These are phyloP conservation scores for Dryadomyces quercivorus DNA, from an alignment of 2,329 filamentous ascomycete species.

Conservation along the genomic window DNA sequence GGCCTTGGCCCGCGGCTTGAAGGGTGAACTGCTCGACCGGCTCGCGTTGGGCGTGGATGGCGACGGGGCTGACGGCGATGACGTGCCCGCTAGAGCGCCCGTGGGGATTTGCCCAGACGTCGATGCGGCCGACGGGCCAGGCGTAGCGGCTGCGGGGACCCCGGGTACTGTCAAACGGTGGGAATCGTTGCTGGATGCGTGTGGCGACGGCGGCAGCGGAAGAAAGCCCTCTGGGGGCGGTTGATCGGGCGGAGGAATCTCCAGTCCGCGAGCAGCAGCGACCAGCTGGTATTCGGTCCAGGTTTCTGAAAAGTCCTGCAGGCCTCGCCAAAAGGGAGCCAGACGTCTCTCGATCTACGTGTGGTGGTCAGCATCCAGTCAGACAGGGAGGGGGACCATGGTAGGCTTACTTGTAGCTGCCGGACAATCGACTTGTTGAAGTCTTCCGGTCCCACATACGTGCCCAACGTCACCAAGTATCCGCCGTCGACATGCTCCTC, in stretches of 20 bases:
- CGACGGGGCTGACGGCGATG: conserved; percentile 57
- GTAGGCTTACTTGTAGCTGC: conserved; percentile 68
- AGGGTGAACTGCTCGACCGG: conserved; percentile 41
- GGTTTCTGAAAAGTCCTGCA: conserved; percentile 75
- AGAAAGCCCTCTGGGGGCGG: conserved; percentile 58
- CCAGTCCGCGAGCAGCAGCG: conserved; percentile 71
- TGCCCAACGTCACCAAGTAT: conserved; percentile 84
- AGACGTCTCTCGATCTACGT: conserved; percentile 84
- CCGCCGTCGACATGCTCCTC: conserved; percentile 93
- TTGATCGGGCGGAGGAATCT: conserved; percentile 74
- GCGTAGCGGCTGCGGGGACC: neutral
- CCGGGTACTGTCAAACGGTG: conserved; percentile 56
- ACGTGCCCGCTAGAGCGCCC: conserved; percentile 50
- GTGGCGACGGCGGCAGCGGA: conserved; percentile 30
- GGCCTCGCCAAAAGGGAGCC: conserved; percentile 89
- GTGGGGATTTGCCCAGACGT: neutral
- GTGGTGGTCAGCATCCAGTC: conserved; percentile 7
- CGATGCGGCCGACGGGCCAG: neutral
- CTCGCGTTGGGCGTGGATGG: conserved; percentile 35
- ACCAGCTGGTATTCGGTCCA: conserved; percentile 97
- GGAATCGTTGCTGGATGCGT: conserved; percentile 35
- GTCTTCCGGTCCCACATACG: conserved; percentile 86
- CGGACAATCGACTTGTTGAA: conserved; percentile 82
- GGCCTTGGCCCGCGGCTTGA: conserved; percentile 80
- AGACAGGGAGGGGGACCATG: no score